Conservation (phyloP, 257 asterid species). For the Leonotis leonurus region DNA sequence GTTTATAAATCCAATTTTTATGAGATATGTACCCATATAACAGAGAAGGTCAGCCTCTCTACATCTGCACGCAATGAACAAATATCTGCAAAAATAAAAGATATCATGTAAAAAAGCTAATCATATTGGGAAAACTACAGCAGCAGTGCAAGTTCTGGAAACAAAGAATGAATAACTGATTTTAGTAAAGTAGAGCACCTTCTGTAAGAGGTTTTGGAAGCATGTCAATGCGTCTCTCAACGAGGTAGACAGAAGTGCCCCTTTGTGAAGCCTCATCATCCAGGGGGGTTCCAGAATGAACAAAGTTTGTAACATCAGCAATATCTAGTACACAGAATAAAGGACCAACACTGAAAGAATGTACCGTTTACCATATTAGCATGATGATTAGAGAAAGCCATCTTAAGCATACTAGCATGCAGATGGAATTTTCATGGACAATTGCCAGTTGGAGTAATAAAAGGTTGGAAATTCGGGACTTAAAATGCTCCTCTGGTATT, state of each 20-base stretch:
- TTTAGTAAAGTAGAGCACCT: constrained; percentile 41
- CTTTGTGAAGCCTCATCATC: constrained; percentile 98
- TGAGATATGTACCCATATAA: constrained; percentile 73
- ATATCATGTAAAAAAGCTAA: constrained; percentile 5
- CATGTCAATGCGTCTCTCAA: constrained; percentile 98
- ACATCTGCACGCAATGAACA: constrained; percentile 92
- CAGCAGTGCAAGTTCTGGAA: constrained; percentile 8
- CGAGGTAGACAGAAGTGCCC: constrained; percentile 99
- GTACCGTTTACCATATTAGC: neutral
- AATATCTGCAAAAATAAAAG: constrained; percentile 55
- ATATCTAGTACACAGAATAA: constrained; percentile 58
- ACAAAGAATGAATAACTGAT: constrained; percentile 7
- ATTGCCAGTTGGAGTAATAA: neutral
- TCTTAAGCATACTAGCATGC: neutral
- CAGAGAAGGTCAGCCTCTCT: constrained; percentile 94
- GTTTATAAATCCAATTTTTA: constrained; percentile 7
- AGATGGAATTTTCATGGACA: constrained; percentile 1
- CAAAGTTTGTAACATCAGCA: constrained; percentile 98
- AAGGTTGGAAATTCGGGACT: neutral
- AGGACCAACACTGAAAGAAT: constrained; percentile 30
- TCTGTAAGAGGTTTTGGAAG: constrained; percentile 98
- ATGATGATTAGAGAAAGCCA: too few relatives aligned
- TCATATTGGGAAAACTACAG: neutral
- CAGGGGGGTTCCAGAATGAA: constrained; percentile 82
- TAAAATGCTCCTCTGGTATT: neutral